Percentiles rank a stretch among this genome's conserved stretches.
phyloP scores from a whole-genome alignment of 2,329 filamentous ascomycete species.

The Zarea fungicola region DNA sequence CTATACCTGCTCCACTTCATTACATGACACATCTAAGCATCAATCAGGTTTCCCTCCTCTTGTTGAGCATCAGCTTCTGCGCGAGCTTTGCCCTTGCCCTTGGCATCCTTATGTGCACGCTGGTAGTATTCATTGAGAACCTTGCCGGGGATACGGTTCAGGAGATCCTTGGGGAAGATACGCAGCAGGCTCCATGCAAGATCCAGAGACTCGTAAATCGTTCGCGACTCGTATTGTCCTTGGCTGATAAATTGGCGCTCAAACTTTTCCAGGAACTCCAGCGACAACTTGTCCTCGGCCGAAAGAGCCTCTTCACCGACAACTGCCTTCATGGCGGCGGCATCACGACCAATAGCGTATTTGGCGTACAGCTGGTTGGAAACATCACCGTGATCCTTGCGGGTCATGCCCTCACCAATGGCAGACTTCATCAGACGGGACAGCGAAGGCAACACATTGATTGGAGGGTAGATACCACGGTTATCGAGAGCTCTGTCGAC shows the following conservation, averaged over 20 bases:
- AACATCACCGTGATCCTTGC: constrained; percentile 95
- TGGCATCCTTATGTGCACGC: constrained; percentile 57
- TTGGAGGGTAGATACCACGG: constrained; percentile 96
- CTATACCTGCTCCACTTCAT: constrained; percentile 8
- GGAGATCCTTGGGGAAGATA: constrained; percentile 95
- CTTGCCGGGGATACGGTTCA: constrained; percentile 90
- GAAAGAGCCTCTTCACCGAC: constrained; percentile 97
- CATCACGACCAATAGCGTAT: constrained; percentile 97
- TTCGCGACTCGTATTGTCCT: constrained; percentile 84
- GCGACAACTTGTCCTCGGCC: constrained; percentile 91
- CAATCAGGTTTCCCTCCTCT: constrained; percentile 56
- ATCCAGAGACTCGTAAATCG: constrained; percentile 90
- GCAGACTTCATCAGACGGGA: constrained; percentile 99
- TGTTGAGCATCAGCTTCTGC: constrained; percentile 37
- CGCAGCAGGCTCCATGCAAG: constrained; percentile 93
- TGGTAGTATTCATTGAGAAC: constrained; percentile 79
- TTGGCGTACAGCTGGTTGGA: constrained; percentile 99
- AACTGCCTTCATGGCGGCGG: constrained; percentile 98
- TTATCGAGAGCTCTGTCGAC: constrained; percentile 91
- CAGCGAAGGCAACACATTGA: constrained; percentile 95
- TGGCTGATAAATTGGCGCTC: constrained; percentile 93
- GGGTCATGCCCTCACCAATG: constrained; percentile 94
- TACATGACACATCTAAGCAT: constrained; percentile 36
- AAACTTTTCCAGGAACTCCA: constrained; percentile 98
- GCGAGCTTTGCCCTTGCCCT: constrained; percentile 56